A percentile compares a stretch with the other conserved stretches of the same genome.
Evolutionary conservation across 805 yeast species (phyloP).

Genomic region (Metschnikowia gruessii): DNA sequence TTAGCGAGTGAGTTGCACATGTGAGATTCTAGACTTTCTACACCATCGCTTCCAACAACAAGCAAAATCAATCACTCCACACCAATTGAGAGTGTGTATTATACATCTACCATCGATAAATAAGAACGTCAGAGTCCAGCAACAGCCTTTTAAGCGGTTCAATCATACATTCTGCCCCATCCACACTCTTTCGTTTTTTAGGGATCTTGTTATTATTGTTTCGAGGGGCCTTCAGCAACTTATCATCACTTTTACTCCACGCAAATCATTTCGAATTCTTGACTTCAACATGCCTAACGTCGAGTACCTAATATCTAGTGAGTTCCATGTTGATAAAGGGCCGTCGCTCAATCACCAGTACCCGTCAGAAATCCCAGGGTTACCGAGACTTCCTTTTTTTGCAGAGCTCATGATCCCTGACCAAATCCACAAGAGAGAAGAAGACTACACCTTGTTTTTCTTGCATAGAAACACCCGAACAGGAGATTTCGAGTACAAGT

Average conservation of each 20-base stretch:
- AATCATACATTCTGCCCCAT: too few species aligned
- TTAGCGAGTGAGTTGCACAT: slow-evolving; percentile 4
- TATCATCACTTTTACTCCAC: neutral
- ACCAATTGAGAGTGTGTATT: neutral
- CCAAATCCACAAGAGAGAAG: slow-evolving; percentile 54
- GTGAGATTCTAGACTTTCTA: neutral
- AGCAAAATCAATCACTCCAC: neutral
- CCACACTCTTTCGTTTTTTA: too few species aligned
- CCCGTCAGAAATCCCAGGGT: slow-evolving; percentile 45
- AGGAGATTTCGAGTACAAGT: slow-evolving; percentile 39
- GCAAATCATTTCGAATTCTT: neutral
- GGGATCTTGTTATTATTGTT: neutral
- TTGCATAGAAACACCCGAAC: slow-evolving; percentile 43
- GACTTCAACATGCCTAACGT: slow-evolving; percentile 35
- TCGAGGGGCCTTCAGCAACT: neutral
- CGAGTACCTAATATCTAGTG: slow-evolving; percentile 63
- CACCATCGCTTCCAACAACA: slow-evolving; percentile 1
- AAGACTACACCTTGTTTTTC: slow-evolving; percentile 57
- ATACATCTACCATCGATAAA: neutral
- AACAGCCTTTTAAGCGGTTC: too few species aligned
- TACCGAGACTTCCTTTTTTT: slow-evolving; percentile 34
- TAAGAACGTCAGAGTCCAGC: neutral
- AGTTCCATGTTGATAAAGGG: slow-evolving; percentile 77
- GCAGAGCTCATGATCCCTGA: slow-evolving; percentile 63
- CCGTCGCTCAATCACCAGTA: slow-evolving; percentile 60